These are phyloP conservation scores for Excoecaria cochinchinensis DNA, from an alignment of 345 rosid genomes.

Conservation along the genomic window DNA sequence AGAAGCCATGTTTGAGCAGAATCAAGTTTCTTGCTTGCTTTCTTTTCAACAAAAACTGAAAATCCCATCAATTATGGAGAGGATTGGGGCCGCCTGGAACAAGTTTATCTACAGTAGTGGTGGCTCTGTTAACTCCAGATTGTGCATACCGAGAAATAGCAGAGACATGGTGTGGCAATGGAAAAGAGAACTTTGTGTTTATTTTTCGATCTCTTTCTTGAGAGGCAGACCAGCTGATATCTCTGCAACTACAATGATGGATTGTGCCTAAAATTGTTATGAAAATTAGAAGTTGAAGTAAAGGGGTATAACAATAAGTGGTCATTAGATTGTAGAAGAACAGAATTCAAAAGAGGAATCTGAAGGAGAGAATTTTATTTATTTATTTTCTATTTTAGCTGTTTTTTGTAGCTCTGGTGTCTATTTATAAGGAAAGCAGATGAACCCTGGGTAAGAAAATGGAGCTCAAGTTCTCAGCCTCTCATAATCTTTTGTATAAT, in stretches of 20 bases:
- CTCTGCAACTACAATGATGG: constrained; percentile 32
- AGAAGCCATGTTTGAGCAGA: too few species aligned
- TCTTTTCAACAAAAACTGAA: constrained; percentile 7
- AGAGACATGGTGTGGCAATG: constrained; percentile 16
- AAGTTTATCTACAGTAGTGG: constrained; percentile 20
- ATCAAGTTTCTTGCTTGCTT: not conserved
- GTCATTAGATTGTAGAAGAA: constrained; percentile 20
- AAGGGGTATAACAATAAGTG: not conserved
- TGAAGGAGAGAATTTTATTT: not conserved
- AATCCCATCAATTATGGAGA: constrained; percentile 45
- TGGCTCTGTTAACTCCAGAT: constrained; percentile 10
- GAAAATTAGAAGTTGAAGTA: constrained; percentile 24
- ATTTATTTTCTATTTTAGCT: not conserved
- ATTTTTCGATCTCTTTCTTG: constrained; percentile 13
- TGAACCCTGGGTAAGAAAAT: not conserved
- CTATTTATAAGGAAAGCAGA: constrained; percentile 14
- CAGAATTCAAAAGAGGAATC: not conserved
- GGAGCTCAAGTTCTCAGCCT: not conserved
- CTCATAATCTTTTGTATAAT: not conserved
- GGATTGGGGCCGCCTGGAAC: constrained; percentile 64
- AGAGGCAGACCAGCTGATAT: constrained; percentile 4
- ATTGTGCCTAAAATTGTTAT: constrained; percentile 18
- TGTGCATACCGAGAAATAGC: constrained; percentile 14
- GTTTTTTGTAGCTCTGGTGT: not conserved
- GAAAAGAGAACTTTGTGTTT: constrained; percentile 9